These are phyloP conservation scores for Lyophyllum semitale DNA, from an alignment of 768 basidiomycete species.

Conservation along the genomic window DNA sequence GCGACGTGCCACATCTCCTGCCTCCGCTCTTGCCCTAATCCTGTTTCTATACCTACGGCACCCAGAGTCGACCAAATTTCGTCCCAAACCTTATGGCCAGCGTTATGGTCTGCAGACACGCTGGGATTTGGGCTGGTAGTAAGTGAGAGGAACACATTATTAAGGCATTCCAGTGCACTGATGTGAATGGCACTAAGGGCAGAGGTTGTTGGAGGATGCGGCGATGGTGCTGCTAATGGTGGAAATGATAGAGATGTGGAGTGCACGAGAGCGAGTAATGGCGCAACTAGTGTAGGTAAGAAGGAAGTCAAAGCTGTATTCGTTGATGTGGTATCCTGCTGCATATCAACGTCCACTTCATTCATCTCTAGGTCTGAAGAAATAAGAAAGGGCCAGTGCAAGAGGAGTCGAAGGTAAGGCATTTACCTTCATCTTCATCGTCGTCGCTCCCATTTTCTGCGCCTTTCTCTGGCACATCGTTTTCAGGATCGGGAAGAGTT, in stretches of 20 bases:
- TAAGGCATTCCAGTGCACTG: constrained; percentile 85
- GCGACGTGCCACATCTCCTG: constrained; percentile 79
- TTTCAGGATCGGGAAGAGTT: constrained; percentile 77
- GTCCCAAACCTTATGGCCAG: constrained; percentile 61
- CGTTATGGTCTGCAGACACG: constrained; percentile 45
- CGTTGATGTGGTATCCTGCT: constrained; percentile 42
- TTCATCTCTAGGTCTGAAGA: constrained; percentile 18
- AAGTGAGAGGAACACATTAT: constrained; percentile 83
- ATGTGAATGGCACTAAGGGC: constrained; percentile 82
- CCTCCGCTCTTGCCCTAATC: constrained; percentile 66
- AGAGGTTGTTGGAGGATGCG: constrained; percentile 88
- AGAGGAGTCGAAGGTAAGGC: not conserved
- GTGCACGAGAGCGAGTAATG: constrained; percentile 67
- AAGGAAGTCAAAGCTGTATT: constrained; percentile 38
- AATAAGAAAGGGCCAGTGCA: not conserved
- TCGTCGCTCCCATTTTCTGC: constrained; percentile 31
- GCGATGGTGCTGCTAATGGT: constrained; percentile 64
- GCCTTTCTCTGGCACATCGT: constrained; percentile 37
- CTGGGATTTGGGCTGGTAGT: constrained; percentile 46
- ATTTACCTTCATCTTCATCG: constrained; percentile 25
- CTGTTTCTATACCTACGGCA: constrained; percentile 59
- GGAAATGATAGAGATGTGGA: constrained; percentile 85
- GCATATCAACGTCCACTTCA: constrained; percentile 39
- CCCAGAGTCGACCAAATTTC: constrained; percentile 64
- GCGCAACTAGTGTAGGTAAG: constrained; percentile 64